Percentiles rank a stretch among this genome's conserved stretches.
phyloP scores from a whole-genome alignment of 495 filamentous ascomycete genomes.

The Hypoxylon subgilvum region DNA sequence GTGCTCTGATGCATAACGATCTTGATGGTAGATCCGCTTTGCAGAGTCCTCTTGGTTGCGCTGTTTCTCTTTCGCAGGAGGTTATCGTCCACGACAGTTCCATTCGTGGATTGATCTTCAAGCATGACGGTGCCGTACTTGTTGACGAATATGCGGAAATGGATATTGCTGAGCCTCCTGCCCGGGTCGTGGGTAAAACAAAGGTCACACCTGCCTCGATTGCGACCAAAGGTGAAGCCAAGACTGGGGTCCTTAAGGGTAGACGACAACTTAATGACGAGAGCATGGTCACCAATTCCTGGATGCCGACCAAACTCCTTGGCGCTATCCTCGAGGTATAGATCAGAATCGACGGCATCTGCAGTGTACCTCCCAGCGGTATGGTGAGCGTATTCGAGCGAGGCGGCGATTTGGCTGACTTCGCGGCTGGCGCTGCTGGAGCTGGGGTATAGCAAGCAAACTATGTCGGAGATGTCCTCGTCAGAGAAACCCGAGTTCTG shows the following conservation, averaged over 20 bases:
- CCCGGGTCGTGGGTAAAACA: conserved; percentile 63
- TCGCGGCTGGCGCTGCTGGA: conserved; percentile 73
- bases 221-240: conserved; percentile 88
- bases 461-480: conserved; percentile 81
- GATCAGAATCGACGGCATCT: conserved; percentile 57
- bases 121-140: conserved; percentile 81
- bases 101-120: conserved; percentile 90
- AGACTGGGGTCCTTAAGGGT: conserved; percentile 63
- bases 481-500: conserved; percentile 79
- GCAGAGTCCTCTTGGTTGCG: conserved; percentile 63
- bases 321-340: conserved; percentile 47
- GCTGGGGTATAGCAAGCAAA: conserved; percentile 84
- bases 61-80: conserved; percentile 56
- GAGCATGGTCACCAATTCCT: conserved; percentile 65
- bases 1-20: conserved; percentile 61
- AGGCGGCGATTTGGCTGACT: conserved; percentile 60
- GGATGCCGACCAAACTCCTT: conserved; percentile 52
- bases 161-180: conserved; percentile 78
- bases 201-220: conserved; percentile 73
- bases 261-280: conserved; percentile 81
- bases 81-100: conserved; percentile 79
- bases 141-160: conserved; percentile 91
- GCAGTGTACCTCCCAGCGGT: conserved; percentile 47
- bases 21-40: conserved; percentile 72
- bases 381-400: conserved; percentile 45